Base-by-base conservation (phyloP, 2,329 filamentous ascomycete species). In the Venturia oleaginea region DNA sequence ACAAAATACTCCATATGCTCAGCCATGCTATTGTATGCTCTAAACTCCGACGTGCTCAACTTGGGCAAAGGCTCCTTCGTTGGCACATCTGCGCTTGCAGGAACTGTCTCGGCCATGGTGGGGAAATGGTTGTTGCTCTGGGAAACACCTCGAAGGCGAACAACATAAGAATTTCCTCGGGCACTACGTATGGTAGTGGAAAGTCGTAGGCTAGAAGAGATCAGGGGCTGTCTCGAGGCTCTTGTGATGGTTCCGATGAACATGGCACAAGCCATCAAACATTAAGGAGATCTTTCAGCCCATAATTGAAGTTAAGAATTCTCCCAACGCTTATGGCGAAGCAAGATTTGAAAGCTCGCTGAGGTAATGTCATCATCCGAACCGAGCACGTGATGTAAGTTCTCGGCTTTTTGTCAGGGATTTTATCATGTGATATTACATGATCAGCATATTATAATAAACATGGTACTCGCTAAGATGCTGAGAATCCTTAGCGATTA, bases 1-100 rank as follows among this genome's bases (percentile, higher is more conserved):
- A 88, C 86, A 76, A 87, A 92, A 67, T 83, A 78, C 55, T 92
- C 83, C 90, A 92, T 92, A 67, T 84, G 82, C 65, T 89, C 88
- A 0, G 89, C 86, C 71, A 91, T 77, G n/a, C 80, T 80, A 76
- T 92, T 92, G 75, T 88, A 92, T 46, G 80, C 76, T 61, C 80
- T 80, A 71, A 90, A 92, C 65, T 93, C 88, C 64, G 81, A 78
- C 1, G 84, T 75, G 0, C 84, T 85, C 37, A 93, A 79, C 30
- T 87, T 84, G 0, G 88, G 85, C 1, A 89, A 75, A 17, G 76
- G 64, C 64, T 77, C 68, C 64, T 79, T 68, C 43, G 69, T 42
- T 13, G 37, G 27, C 51, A 34, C 37, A 43, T 65, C 40, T 24
- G 27, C 19, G 27, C n/a, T 46, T 30, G 64, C 19, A 8, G 19